Evolutionary conservation across 2,329 filamentous ascomycete genomes (phyloP).

Genomic region (Aspergillus terreus): DNA sequence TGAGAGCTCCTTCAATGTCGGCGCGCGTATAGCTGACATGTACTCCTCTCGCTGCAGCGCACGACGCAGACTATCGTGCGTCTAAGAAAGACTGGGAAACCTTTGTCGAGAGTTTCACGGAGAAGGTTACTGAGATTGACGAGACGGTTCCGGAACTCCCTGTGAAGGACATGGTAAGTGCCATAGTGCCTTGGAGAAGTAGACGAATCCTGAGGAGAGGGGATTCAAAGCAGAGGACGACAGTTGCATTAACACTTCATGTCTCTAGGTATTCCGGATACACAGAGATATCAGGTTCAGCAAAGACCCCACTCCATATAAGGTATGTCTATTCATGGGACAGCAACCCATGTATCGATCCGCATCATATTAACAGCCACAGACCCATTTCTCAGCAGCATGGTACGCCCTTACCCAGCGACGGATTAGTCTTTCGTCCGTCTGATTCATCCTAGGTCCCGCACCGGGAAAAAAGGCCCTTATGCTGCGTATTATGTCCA

Average conservation of each 20-base stretch:
- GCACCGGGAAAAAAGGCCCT: constrained; percentile 80
- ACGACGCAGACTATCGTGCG: constrained; percentile 74
- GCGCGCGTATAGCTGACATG: constrained; percentile 1
- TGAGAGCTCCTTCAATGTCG: constrained; percentile 28
- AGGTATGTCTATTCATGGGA: constrained; percentile 50
- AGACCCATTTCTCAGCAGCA: constrained; percentile 79
- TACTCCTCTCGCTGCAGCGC: constrained; percentile 48
- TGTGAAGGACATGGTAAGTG: constrained; percentile 68
- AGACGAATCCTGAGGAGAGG: not conserved
- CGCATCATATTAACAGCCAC: not conserved
- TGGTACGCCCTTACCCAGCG: constrained; percentile 50
- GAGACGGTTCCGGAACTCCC: constrained; percentile 83
- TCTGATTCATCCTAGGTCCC: constrained; percentile 53
- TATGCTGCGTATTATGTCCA: constrained; percentile 90
- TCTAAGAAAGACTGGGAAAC: constrained; percentile 77
- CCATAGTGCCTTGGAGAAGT: not conserved
- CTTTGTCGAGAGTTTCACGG: constrained; percentile 69
- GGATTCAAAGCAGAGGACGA: not conserved
- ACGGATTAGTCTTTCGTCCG: constrained; percentile 7
- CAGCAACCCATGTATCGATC: not conserved
- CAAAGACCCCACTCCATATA: constrained; percentile 82
- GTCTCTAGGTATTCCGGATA: constrained; percentile 68
- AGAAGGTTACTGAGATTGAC: constrained; percentile 68
- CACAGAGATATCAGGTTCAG: constrained; percentile 83
- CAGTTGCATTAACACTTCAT: constrained; percentile 10